phyloP scores from a whole-genome alignment of 495 filamentous ascomycete species.

The Neurospora sp. region DNA sequence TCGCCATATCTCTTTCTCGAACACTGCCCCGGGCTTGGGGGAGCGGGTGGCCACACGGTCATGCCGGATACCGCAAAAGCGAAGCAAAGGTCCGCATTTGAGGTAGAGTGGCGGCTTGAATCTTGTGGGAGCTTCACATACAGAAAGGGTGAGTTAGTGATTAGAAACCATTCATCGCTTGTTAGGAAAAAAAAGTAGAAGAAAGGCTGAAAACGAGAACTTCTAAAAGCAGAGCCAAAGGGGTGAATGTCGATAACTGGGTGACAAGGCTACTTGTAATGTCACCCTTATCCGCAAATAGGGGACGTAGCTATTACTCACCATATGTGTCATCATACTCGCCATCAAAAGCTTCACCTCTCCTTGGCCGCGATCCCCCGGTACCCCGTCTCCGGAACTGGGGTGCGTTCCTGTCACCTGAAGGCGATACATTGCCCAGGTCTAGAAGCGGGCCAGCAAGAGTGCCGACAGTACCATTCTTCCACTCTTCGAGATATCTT shows the following conservation, averaged over 20 bases:
- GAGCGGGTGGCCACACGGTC: constrained; percentile 31
- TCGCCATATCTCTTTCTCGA: constrained; percentile 74
- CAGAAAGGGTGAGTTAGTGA: constrained; percentile 3
- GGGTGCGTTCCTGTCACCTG: constrained; percentile 27
- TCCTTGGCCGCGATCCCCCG: constrained; percentile 28
- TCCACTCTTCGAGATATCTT: constrained; percentile 48
- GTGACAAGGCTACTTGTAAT: background rate
- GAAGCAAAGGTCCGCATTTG: constrained; percentile 79
- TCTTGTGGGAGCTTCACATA: constrained; percentile 42
- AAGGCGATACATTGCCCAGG: constrained; percentile 27
- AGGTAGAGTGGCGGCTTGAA: constrained; percentile 80
- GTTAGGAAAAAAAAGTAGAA: background rate
- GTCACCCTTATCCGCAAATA: background rate
- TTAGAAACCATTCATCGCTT: background rate
- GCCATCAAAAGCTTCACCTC: constrained; percentile 36
- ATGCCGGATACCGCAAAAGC: constrained; percentile 72
- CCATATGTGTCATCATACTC: constrained; percentile 42
- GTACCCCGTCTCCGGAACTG: constrained; percentile 28
- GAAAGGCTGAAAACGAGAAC: background rate
- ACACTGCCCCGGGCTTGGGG: constrained; percentile 22
- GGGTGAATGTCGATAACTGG: background rate
- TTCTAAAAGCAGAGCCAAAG: background rate
- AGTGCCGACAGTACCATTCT: constrained; percentile 40
- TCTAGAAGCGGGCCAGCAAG: constrained; percentile 41
- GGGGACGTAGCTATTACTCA: constrained; percentile 16